Conservation (phyloP, 2,329 filamentous ascomycete species). For the Blastomyces silverae region DNA sequence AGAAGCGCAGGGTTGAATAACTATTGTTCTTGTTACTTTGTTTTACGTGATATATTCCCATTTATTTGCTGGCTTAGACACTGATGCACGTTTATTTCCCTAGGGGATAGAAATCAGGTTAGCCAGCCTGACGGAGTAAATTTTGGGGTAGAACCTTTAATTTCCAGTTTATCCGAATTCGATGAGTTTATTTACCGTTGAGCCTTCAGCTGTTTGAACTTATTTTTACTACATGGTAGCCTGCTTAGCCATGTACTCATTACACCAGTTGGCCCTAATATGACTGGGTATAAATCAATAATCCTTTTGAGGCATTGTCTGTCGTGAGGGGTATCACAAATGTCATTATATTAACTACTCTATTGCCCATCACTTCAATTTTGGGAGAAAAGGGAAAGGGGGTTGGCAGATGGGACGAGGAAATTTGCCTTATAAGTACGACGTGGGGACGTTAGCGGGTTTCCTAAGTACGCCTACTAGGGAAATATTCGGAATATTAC, state of each 20-base stretch:
- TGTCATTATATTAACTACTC: neutral
- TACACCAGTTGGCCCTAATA: neutral
- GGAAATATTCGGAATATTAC: neutral
- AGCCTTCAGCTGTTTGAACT: neutral
- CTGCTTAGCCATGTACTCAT: neutral
- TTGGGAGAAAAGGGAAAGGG: neutral
- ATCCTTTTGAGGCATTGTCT: neutral
- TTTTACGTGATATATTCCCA: neutral
- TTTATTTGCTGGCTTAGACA: neutral
- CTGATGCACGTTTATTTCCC: neutral
- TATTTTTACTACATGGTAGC: neutral
- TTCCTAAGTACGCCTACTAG: neutral
- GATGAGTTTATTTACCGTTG: neutral
- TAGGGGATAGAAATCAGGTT: neutral
- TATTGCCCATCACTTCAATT: neutral
- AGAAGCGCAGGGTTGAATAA: neutral
- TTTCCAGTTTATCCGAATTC: neutral
- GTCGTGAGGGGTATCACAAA: neutral
- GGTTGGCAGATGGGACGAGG: neutral
- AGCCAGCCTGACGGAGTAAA: neutral
- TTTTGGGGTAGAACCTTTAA: neutral
- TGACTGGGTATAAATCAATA: neutral
- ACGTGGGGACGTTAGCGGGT: neutral
- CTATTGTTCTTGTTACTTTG: neutral
- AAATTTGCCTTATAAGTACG: neutral